Evolutionary conservation across 2,329 filamentous ascomycete genomes (phyloP).

Genomic region (Alternaria sp.): DNA sequence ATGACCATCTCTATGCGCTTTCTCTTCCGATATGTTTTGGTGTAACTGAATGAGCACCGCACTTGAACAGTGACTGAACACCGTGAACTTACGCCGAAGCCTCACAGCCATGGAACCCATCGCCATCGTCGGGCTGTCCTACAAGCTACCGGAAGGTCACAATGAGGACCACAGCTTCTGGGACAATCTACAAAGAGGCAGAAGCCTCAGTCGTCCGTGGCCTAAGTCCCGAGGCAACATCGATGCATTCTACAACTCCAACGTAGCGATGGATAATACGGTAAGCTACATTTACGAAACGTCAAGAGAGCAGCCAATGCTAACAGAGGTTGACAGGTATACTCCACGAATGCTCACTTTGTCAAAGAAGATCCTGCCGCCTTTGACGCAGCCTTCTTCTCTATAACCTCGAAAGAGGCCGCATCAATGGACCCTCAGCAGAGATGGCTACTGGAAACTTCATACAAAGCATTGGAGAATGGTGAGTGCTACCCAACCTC

Average conservation of each 20-base stretch:
- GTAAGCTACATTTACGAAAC: background rate
- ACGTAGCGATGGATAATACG: background rate
- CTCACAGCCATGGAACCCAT: background rate
- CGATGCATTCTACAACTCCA: background rate
- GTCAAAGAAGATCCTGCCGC: background rate
- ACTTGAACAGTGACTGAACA: background rate
- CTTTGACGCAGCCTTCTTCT: constrained; percentile 2
- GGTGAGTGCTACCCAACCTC: background rate
- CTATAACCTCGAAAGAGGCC: background rate
- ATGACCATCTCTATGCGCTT: background rate
- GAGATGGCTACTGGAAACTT: background rate
- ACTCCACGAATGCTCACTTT: background rate
- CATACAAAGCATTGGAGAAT: background rate
- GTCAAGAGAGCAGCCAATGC: background rate
- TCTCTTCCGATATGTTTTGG: background rate
- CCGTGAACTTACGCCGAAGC: background rate
- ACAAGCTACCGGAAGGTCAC: background rate
- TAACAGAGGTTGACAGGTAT: background rate
- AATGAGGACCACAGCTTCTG: background rate
- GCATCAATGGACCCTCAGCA: background rate
- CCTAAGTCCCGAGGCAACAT: background rate
- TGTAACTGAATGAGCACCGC: background rate
- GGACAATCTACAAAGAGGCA: background rate
- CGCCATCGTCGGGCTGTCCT: background rate
- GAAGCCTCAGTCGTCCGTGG: background rate